phyloP scores from a whole-genome alignment of 2,329 filamentous ascomycete genomes.

The Cryphonectria carpinicola region DNA sequence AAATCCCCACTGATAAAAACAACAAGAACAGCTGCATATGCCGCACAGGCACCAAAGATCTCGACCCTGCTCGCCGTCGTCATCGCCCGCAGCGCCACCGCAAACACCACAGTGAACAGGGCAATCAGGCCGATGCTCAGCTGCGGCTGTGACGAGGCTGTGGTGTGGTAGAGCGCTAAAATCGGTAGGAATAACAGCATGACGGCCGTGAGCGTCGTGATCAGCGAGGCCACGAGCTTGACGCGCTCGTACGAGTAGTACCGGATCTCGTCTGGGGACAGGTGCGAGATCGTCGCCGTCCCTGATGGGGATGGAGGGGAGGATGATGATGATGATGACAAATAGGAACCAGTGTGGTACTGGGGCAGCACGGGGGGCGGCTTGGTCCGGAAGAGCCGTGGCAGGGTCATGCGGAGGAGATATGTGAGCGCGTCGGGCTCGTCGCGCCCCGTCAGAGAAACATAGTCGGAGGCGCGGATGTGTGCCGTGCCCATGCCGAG shows the following conservation, averaged over 20 bases:
- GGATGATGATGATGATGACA: no score
- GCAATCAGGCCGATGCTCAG: conserved; percentile 25
- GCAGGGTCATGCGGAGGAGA: neutral
- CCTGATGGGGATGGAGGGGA: neutral
- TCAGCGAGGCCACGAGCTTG: neutral
- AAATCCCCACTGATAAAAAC: conserved; percentile 25
- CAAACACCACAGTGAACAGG: conserved; percentile 21
- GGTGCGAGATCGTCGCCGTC: neutral
- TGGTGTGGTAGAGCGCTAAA: conserved; percentile 19
- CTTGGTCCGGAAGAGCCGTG: neutral
- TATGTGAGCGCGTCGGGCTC: conserved; percentile 10
- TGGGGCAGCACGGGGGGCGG: neutral
- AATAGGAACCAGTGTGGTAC: neutral
- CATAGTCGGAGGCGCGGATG: conserved; percentile 12
- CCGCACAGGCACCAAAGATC: conserved; percentile 25
- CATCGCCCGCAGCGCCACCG: conserved; percentile 18
- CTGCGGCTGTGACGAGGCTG: neutral
- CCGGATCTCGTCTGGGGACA: neutral
- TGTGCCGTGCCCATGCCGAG: neutral
- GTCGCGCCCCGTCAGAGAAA: neutral
- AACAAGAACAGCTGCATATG: conserved; percentile 23
- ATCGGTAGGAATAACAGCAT: conserved; percentile 13
- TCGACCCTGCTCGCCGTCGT: conserved; percentile 24
- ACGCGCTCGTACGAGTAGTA: conserved; percentile 7
- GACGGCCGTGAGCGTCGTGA: conserved; percentile 12